Base-by-base conservation (phyloP, 768 basidiomycete species). In the Suillus clintonianus region DNA sequence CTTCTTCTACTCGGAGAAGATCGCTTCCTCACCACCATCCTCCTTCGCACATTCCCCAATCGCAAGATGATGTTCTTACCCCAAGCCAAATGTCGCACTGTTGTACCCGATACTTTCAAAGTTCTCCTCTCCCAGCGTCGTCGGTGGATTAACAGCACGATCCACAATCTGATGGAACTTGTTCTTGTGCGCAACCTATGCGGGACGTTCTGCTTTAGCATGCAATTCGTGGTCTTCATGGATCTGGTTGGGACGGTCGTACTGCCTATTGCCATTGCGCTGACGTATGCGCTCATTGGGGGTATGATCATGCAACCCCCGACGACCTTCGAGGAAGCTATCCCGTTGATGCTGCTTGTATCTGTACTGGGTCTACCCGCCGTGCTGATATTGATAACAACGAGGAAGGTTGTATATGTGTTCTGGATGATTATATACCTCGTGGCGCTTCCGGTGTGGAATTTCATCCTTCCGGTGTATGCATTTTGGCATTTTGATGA, bases 401-500 rank as follows among this genome's bases (percentile, higher is more conserved):
- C 97, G 10, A 78, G 94, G 69, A 98, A 99, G 75, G 83, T 99
- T 54, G 89, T 98, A 47, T 99, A 99, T 78, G 89, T 97, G 62
- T 91, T 94, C 69, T 99, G 97, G 97, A 97, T 99, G 95, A 74
- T 96, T 73, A 88, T 96, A 72, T 99, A 99, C 81, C 85, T 99
- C 14, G 62, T 88, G 58, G 95, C 97, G 34, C 80, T 99, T 45
- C 97, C 97, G 0, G 83, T 99, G 36, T 99, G 97, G 97, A 98
- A 98, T 76, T 91, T 97, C 67, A 80, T 97, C 50, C 82, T 98
- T 4, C 96, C 97, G 13, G 81, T 97, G 10, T 99, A 99, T 77
- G 91, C 96, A 15, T 99, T 99, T 76, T 97, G 95, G 95, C 96
- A 99, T 77, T 98, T 99, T 76, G 97, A 99, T 67, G 97, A 99